Evolutionary conservation across 106 monocot species (phyloP).

Genomic region (Ottelia alismoides): DNA sequence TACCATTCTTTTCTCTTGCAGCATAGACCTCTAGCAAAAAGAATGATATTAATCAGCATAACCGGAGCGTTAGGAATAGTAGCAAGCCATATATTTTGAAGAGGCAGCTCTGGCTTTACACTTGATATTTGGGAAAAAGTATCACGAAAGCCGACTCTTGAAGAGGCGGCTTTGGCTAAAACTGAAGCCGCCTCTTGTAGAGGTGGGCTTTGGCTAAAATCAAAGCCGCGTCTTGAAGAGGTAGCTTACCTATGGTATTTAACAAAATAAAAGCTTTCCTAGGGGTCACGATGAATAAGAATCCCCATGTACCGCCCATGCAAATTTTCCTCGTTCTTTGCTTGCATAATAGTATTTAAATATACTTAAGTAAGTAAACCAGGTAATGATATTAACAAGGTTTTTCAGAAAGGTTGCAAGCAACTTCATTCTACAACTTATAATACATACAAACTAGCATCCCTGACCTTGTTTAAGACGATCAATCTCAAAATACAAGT

Average conservation of each 20-base stretch:
- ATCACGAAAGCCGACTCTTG: not conserved
- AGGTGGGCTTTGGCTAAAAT: not conserved
- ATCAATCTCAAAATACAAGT: constrained; percentile 75
- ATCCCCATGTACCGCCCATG: no score
- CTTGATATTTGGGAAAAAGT: not conserved
- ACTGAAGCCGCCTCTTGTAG: not conserved
- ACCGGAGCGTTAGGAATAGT: not conserved
- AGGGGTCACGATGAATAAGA: no score
- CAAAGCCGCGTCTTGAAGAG: no score
- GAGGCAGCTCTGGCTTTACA: not conserved
- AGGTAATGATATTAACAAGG: not conserved
- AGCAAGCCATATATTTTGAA: not conserved
- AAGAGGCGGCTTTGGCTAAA: not conserved
- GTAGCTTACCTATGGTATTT: no score
- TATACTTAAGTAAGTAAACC: not conserved
- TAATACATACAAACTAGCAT: constrained; percentile 6
- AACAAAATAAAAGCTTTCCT: no score
- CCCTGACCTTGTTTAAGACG: constrained; percentile 76
- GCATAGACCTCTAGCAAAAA: constrained; percentile 75
- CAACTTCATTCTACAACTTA: not conserved
- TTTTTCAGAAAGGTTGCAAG: not conserved
- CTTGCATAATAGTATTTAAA: not conserved
- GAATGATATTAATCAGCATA: not conserved
- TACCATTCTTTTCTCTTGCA: constrained; percentile 98
- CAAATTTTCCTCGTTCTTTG: not conserved